Percentiles rank a stretch among this genome's conserved stretches.
Evolutionary conservation across 176 grass and related monocot species (phyloP).

Genomic region (Oryza nivara): DNA sequence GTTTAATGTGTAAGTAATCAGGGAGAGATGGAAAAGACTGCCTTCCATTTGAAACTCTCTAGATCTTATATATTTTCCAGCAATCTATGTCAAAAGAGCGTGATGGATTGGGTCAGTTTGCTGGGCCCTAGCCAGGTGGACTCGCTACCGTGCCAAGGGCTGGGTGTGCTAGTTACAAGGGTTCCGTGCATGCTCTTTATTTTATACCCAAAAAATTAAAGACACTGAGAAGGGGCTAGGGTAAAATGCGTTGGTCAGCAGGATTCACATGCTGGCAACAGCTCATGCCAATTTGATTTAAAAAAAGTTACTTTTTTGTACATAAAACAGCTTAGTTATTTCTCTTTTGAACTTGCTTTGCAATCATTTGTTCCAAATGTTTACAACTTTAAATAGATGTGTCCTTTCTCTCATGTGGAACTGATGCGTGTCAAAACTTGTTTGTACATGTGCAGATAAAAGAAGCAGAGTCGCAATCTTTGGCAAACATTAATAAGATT

Average conservation of each 20-base stretch:
- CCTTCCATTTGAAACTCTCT: conserved; percentile 8
- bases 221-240: not conserved
- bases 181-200: not conserved
- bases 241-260: not conserved
- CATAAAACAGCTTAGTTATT: conserved; percentile 9
- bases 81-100: conserved; percentile 9
- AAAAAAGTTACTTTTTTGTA: not conserved
- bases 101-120: not conserved
- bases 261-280: conserved; percentile 8
- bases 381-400: not conserved
- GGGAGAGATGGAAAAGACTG: conserved; percentile 2
- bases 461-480: conserved; percentile 57
- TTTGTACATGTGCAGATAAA: conserved; percentile 61
- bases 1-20: conserved; percentile 1
- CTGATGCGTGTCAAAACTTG: conserved; percentile 34
- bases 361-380: not conserved
- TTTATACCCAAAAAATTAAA: not conserved
- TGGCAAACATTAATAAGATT: conserved; percentile 62
- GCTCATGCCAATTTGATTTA: not conserved
- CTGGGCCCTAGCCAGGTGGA: not conserved
- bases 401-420: conserved; percentile 30
- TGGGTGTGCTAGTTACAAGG: conserved; percentile 5
- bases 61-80: conserved; percentile 27
- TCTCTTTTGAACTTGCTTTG: conserved; percentile 29
- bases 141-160: not conserved